Evolutionary conservation across 768 basidiomycete genomes (phyloP), one percentile per base, ranked within the genome.

Genomic region (Infundibulicybe gibba): DNA sequence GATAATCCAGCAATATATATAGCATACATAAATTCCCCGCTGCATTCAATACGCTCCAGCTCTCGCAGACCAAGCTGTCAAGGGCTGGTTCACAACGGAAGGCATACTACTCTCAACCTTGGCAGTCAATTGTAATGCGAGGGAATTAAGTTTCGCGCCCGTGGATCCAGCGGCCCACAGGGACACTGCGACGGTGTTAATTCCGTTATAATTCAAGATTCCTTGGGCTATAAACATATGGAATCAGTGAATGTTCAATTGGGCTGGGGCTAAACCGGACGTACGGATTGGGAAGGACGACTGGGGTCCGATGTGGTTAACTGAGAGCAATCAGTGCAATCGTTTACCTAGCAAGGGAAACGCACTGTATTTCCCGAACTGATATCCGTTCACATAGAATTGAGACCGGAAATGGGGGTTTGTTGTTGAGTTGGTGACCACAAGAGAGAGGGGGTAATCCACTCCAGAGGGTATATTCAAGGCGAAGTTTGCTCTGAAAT

Each of bases 381-480:
- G 69, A 47, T 69, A 74, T 8, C 72, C 72, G 49, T 74, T 74
- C 3, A 74, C 67, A 44, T 70, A 74, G 41, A 72, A 55, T 66
- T 71, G 70, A 12, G 64, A 63, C 16, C 75, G 71, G 62, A 71
- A 75, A 50, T 69, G 56, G 33, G 74, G 64, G 40, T 69, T 72
- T n/a, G 52, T 53, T 3, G 73, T 74, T n/a, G 63, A 63, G 49
- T 77, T 74, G n/a, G 69, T 66, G 30, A 71, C 51, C 6, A 71
- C 68, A 39, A 77, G 51, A 3, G 75, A 61, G 48, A 78, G 55
- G 19, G 76, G 76, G 51, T 75, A 78, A 54, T 79, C 76, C 13
- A 77, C 63, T 10, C 72, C 71, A 1, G 61, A 41, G 3, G 77
- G 73, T 9, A 79, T 60, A 51, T 69, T 60, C 49, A 78, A 57